Percentiles rank a stretch among this genome's conserved stretches.
phyloP scores from a whole-genome alignment of 2,329 filamentous ascomycete species.

The Clonostachys byssicola region DNA sequence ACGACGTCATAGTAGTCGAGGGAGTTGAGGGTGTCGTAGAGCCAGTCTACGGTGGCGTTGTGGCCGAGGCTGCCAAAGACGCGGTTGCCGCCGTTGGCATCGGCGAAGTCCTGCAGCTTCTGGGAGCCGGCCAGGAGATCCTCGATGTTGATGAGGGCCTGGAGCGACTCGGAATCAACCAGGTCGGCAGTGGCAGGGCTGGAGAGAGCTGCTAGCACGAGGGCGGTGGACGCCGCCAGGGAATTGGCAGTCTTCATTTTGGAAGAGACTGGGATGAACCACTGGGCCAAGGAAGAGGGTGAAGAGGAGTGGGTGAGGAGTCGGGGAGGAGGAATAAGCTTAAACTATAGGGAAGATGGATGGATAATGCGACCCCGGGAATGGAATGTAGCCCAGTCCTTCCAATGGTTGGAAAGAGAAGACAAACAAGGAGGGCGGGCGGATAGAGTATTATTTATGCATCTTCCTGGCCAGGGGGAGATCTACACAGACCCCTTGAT shows the following conservation, averaged over 20 bases:
- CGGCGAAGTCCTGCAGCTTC: conserved; percentile 37
- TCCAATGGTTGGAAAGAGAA: too few relatives aligned
- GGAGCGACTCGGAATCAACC: conserved; percentile 30
- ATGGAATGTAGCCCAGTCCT: too few relatives aligned
- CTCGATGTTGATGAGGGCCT: conserved; percentile 29
- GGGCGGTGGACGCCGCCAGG: background rate
- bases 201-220: conserved; percentile 1
- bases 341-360: too few relatives aligned
- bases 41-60: conserved; percentile 39
- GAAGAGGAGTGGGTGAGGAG: too few relatives aligned
- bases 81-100: conserved; percentile 33
- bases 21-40: conserved; percentile 30
- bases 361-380: too few relatives aligned
- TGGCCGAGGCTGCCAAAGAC: conserved; percentile 38
- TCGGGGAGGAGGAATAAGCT: too few relatives aligned
- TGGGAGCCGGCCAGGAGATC: conserved; percentile 36
- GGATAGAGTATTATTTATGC: too few relatives aligned
- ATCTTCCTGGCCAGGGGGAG: too few relatives aligned
- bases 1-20: conserved; percentile 34
- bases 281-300: too few relatives aligned
- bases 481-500: too few relatives aligned
- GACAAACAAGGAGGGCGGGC: too few relatives aligned
- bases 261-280: background rate
- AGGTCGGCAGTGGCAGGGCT: conserved; percentile 12
- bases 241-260: conserved; percentile 3